Base-by-base conservation (phyloP, 202 grass and related monocot genomes). In the Brachypodium distachyon region DNA sequence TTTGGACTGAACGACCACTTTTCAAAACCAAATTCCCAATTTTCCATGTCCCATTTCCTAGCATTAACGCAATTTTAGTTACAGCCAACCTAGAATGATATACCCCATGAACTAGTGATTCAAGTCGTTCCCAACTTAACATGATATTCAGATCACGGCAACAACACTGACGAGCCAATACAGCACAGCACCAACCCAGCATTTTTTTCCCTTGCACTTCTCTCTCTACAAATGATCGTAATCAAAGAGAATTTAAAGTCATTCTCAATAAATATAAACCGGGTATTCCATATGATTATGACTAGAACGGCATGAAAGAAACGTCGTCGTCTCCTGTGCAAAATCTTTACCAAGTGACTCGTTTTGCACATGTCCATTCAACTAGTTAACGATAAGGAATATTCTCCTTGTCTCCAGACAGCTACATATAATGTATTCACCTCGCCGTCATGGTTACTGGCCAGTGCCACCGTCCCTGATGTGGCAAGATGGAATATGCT, bases 401-500 rank as follows among this genome's bases (percentile, higher is more conserved):
- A 60, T 57, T 59, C 53, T 38, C 19, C 14, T 50, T 81, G 67
- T 21, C 11, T 61, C 21, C n/a, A 26, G 29, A 44, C 5, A 28
- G 7, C 8, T 46, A n/a, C n/a, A n/a, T n/a, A n/a, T n/a, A n/a
- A n/a, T n/a, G n/a, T n/a, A 8, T 72, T 6, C 49, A 17, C 26
- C 29, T 17, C 10, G 40, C 57, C 12, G 70, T 7, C n/a, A 46
- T 26, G 5, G 7, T 59, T 22, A 40, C 2, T 34, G 25, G 40
- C 22, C 39, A 8, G 64, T 27, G 28, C 56, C 37, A 25, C 74
- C 12, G 9, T 59, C 50, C 7, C 22, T 40, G 62, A 70, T 76
- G 52, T 52, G 77, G 76, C 9, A 43, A 10, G 59, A 61, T 32
- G 61, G 61, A 68, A 81, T 69, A 19, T 60, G 60, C 69, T 50